Evolutionary conservation across 129 eudicot genomes (phyloP).

Genomic region (Saposhnikovia divaricata): DNA sequence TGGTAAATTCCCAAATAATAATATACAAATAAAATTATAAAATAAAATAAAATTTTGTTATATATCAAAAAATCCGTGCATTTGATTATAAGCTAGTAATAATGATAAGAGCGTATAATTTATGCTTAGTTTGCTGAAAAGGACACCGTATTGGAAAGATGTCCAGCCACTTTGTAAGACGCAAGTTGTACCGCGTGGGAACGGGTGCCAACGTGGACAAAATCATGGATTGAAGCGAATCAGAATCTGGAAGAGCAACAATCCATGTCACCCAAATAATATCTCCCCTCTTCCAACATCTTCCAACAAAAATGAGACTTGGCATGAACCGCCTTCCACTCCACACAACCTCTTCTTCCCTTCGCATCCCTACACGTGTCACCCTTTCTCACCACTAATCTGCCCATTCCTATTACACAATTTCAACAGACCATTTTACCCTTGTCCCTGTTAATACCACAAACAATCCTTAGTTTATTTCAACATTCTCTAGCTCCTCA

Average conservation of each 20-base stretch:
- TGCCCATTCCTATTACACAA: slow-evolving; percentile 7
- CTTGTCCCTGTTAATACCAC: not conserved
- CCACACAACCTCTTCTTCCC: slow-evolving; percentile 12
- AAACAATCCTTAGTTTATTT: not conserved
- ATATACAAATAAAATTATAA: no score
- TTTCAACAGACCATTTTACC: not conserved
- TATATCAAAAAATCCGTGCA: no score
- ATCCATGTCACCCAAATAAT: slow-evolving; percentile 16
- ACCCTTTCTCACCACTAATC: slow-evolving; percentile 12
- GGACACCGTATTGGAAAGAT: no score
- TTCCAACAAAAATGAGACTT: no score
- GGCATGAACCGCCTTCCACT: not conserved
- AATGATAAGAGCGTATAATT: no score
- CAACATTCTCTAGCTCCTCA: not conserved
- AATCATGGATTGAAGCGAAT: slow-evolving; percentile 13
- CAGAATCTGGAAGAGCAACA: slow-evolving; percentile 10
- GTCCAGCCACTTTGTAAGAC: not conserved
- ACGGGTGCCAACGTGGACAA: not conserved
- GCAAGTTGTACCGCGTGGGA: no score
- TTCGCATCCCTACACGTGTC: slow-evolving; percentile 22
- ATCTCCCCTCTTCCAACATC: slow-evolving; percentile 7
- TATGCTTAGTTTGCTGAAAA: no score
- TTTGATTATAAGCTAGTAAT: no score
- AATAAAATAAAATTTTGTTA: no score
- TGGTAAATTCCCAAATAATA: no score